phyloP scores from a whole-genome alignment of 495 filamentous ascomycete species.

The Xylaria telfairii region DNA sequence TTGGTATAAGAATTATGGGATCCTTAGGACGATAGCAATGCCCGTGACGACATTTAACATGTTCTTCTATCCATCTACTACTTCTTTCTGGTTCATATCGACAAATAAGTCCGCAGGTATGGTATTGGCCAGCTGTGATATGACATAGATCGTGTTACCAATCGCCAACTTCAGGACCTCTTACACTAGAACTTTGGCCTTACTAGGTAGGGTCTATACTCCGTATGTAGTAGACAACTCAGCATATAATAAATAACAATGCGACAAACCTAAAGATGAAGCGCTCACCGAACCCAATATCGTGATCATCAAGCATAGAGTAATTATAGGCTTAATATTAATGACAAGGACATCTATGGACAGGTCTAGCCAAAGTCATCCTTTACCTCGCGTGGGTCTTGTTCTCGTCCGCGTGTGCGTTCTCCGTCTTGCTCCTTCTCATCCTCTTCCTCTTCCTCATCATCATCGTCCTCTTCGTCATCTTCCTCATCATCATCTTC shows the following conservation, averaged over 20 bases:
- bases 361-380: constrained; percentile 27
- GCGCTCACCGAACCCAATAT: background rate
- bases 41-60: background rate
- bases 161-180: background rate
- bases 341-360: background rate
- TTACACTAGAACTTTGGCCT: background rate
- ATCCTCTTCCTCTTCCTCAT: background rate
- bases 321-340: background rate
- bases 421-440: background rate
- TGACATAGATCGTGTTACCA: background rate
- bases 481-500: background rate
- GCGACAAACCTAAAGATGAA: background rate
- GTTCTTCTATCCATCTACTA: too few species aligned
- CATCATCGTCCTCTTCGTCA: constrained; percentile 20
- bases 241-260: background rate
- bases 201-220: background rate
- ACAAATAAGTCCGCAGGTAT: background rate
- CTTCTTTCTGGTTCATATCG: background rate
- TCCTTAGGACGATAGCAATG: background rate
- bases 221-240: background rate
- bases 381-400: constrained; percentile 17
- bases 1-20: background rate
- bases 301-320: background rate
- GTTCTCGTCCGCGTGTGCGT: background rate
- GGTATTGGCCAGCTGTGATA: too few species aligned